Evolutionary conservation across 129 eudicot species (phyloP).

Genomic region (carrot (Daucus carota)): DNA sequence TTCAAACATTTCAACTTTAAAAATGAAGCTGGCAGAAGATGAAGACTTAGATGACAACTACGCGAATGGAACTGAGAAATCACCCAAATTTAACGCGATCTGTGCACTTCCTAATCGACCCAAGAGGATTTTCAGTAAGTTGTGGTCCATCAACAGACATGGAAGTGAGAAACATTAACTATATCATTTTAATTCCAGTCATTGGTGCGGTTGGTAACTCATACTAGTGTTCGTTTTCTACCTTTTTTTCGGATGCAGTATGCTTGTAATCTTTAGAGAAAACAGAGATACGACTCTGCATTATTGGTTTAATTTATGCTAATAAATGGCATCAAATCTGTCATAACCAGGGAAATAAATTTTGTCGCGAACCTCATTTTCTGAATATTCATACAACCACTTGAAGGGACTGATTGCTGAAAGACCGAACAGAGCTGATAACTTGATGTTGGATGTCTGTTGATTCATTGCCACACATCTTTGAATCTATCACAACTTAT

Average conservation of each 20-base stretch:
- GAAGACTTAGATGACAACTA: slow-evolving; percentile 54
- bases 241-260: slow-evolving; percentile 13
- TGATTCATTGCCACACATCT: slow-evolving; percentile 22
- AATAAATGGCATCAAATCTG: slow-evolving; percentile 24
- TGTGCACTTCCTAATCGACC: slow-evolving; percentile 61
- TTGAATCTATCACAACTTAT: slow-evolving; percentile 16
- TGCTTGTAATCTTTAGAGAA: slow-evolving; percentile 41
- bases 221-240: slow-evolving; percentile 25
- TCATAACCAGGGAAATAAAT: neutral
- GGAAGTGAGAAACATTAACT: slow-evolving; percentile 37
- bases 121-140: slow-evolving; percentile 73
- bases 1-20: slow-evolving; percentile 56
- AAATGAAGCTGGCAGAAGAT: slow-evolving; percentile 68
- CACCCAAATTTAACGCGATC: slow-evolving; percentile 42
- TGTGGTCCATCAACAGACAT: slow-evolving; percentile 69
- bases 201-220: slow-evolving; percentile 19
- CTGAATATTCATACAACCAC: neutral
- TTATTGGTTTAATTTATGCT: slow-evolving; percentile 45
- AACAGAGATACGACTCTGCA: slow-evolving; percentile 38
- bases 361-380: neutral
- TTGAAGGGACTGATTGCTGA: neutral
- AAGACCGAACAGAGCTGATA: slow-evolving; percentile 30
- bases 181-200: slow-evolving; percentile 5
- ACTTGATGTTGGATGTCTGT: slow-evolving; percentile 21
- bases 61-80: slow-evolving; percentile 30